A percentile compares a stretch with the other conserved stretches of the same genome.
Evolutionary conservation across 176 grass and related monocot species (phyloP).

Genomic region (Canna indica): DNA sequence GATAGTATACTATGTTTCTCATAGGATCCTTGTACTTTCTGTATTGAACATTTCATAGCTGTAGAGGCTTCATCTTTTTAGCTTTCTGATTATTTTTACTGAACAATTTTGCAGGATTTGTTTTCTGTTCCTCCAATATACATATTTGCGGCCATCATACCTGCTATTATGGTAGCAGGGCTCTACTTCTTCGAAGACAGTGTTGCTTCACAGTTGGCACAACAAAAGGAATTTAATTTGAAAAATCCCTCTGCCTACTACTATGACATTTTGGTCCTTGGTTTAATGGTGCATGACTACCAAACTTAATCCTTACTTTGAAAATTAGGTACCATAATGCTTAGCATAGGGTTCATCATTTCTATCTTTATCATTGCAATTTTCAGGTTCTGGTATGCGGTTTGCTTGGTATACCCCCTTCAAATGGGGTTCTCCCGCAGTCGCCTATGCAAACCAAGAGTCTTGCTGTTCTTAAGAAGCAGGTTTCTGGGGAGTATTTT

Average conservation of each 20-base stretch:
- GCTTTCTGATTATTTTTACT: not conserved
- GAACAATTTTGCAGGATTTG: slow-evolving; percentile 50
- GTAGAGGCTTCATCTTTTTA: too few relatives aligned
- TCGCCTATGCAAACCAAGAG: slow-evolving; percentile 98
- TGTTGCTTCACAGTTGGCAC: slow-evolving; percentile 92
- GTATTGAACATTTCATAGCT: too few relatives aligned
- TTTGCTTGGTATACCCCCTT: slow-evolving; percentile 84
- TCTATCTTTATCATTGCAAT: slow-evolving; percentile 5
- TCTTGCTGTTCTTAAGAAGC: slow-evolving; percentile 67
- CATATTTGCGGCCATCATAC: slow-evolving; percentile 83
- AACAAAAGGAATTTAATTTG: slow-evolving; percentile 93
- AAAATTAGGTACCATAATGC: too few relatives aligned
- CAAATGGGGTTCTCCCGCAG: slow-evolving; percentile 91
- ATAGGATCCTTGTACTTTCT: too few relatives aligned
- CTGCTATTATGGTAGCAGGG: slow-evolving; percentile 83
- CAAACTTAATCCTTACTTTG: not conserved
- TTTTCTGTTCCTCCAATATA: slow-evolving; percentile 57
- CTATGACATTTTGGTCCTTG: slow-evolving; percentile 88
- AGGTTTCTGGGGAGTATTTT: slow-evolving; percentile 37
- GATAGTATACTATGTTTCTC: too few relatives aligned
- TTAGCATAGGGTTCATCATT: not conserved
- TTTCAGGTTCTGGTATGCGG: slow-evolving; percentile 84
- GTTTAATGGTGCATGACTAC: slow-evolving; percentile 48
- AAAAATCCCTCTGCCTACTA: slow-evolving; percentile 88
- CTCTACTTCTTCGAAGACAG: slow-evolving; percentile 99